Conservation (phyloP, 208 protist species). For the Herpetomonas tarakana region DNA sequence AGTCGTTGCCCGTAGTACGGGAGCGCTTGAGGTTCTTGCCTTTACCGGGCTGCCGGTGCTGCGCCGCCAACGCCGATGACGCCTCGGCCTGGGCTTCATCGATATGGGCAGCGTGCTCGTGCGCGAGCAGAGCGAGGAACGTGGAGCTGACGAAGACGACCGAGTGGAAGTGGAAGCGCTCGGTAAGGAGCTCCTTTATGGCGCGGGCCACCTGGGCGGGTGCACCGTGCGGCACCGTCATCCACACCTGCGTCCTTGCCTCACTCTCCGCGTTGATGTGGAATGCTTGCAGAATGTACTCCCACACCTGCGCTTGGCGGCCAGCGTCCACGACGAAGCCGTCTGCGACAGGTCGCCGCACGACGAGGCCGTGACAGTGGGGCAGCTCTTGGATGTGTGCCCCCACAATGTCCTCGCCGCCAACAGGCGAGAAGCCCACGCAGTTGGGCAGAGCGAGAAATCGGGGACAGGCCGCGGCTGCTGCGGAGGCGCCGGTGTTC, state of each 20-base stretch:
- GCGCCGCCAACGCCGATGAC: neutral
- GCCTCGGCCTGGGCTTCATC: neutral
- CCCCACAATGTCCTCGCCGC: constrained; percentile 67
- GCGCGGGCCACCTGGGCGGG: constrained; percentile 50
- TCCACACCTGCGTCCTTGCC: constrained; percentile 50
- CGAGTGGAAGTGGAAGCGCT: constrained; percentile 58
- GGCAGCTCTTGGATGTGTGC: constrained; percentile 54
- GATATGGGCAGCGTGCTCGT: constrained; percentile 2
- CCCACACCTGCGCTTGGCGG: constrained; percentile 72
- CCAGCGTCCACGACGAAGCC: constrained; percentile 73
- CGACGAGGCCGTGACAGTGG: constrained; percentile 78
- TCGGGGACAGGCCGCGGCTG: constrained; percentile 7
- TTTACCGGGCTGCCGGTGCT: neutral
- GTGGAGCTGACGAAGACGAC: constrained; percentile 67
- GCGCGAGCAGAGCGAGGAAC: constrained; percentile 53
- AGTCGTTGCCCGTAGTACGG: too few species aligned
- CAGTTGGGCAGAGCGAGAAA: constrained; percentile 58
- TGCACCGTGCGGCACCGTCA: constrained; percentile 65
- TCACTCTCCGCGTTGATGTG: constrained; percentile 46
- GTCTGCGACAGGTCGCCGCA: constrained; percentile 71
- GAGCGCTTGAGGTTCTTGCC: too few species aligned
- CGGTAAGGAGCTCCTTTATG: constrained; percentile 45
- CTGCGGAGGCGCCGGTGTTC: neutral
- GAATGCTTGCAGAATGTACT: constrained; percentile 70
- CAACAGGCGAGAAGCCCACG: constrained; percentile 57